Percentiles rank a stretch among this genome's conserved stretches.
phyloP scores from a whole-genome alignment of 1,284 basidiomycete species.

The Tausonia pullulans region DNA sequence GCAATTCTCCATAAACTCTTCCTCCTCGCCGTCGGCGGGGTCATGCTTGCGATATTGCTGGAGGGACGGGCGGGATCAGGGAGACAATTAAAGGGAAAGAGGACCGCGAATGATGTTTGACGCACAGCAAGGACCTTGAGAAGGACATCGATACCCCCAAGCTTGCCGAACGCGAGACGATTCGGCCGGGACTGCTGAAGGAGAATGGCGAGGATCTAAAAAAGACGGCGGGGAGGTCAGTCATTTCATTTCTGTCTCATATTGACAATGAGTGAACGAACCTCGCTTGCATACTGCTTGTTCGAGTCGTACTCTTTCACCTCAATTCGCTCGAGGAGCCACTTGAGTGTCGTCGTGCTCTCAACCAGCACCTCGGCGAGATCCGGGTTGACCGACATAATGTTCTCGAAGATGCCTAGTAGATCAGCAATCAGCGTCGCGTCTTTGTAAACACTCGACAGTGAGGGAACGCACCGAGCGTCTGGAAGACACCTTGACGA shows the following conservation, averaged over 20 bases:
- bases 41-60: conserved; percentile 78
- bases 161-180: conserved; percentile 50
- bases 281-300: conserved; percentile 70
- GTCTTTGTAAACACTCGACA: background rate
- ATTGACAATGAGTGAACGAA: background rate
- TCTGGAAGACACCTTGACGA: conserved; percentile 78
- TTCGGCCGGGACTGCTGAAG: conserved; percentile 62
- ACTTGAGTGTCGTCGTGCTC: conserved; percentile 62
- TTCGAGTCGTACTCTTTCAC: conserved; percentile 68
- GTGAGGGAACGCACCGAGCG: conserved; percentile 48
- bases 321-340: conserved; percentile 70
- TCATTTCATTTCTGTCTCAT: background rate
- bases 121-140: conserved; percentile 72
- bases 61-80: background rate
- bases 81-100: background rate
- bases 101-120: conserved; percentile 19
- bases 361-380: conserved; percentile 57
- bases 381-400: conserved; percentile 70
- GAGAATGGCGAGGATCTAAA: conserved; percentile 66
- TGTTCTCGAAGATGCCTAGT: conserved; percentile 80
- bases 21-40: conserved; percentile 74
- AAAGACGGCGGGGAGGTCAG: conserved; percentile 9
- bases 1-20: conserved; percentile 93
- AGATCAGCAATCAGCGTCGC: background rate
- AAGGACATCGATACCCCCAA: conserved; percentile 66